A percentile compares a stretch with the other conserved stretches of the same genome.
phyloP scores from a whole-genome alignment of 78 protist species.

The Speleostelium caveatum region DNA sequence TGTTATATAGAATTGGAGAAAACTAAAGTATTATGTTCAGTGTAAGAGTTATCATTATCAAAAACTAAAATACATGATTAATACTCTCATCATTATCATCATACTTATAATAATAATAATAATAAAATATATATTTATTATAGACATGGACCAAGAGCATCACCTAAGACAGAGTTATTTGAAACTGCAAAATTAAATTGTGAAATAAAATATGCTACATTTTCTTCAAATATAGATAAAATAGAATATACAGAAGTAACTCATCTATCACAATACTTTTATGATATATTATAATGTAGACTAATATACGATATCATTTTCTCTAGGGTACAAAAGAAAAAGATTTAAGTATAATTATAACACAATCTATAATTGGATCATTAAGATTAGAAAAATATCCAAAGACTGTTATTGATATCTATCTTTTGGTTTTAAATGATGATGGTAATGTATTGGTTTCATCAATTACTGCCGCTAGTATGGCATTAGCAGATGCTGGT shows the following conservation, averaged over 20 bases:
- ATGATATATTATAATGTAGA: background rate
- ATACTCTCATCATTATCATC: background rate
- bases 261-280: background rate
- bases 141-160: conserved; percentile 86
- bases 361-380: conserved; percentile 72
- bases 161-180: conserved; percentile 72
- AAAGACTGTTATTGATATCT: conserved; percentile 82
- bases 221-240: conserved; percentile 55
- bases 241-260: conserved; percentile 33
- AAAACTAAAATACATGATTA: background rate
- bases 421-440: conserved; percentile 87
- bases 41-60: conserved; percentile 34
- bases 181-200: conserved; percentile 83
- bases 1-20: conserved; percentile 85
- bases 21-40: conserved; percentile 87
- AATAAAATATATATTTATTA: background rate
- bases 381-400: conserved; percentile 82
- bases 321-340: conserved; percentile 70
- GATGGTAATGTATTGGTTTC: conserved; percentile 86
- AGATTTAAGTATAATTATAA: conserved; percentile 41
- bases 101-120: background rate
- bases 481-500: conserved; percentile 93
- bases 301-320: background rate
- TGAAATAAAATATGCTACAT: conserved; percentile 80
- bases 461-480: conserved; percentile 80